Evolutionary conservation across 495 filamentous ascomycete species (phyloP), one percentile per base, ranked within the genome.

Genomic region (Penicillium paradoxum): DNA sequence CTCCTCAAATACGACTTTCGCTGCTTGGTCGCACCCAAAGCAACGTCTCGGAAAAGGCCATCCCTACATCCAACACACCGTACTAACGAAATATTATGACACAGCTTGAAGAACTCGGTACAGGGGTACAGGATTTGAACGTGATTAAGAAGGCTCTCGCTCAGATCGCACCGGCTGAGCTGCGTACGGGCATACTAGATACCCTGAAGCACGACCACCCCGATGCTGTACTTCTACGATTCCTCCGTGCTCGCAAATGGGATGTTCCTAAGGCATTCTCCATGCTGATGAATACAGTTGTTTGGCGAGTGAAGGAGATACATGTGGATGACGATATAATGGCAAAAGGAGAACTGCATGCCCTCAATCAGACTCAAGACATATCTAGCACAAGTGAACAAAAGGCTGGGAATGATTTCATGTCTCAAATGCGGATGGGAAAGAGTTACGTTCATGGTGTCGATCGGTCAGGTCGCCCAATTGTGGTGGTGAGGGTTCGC

Each of bases 151-250:
- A 71, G 7, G 27, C 62, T 0, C 48, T 73, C 14, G 49, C 62
- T 0, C 27, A 59, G 42, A 77, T 86, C 30, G 71, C 82, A 3
- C 86, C 89, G 2, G 83, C 86, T 55, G 78, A 84, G 44, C 77
- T 97, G 49, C 80, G 90, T 19, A 69, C 77, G 17, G 84, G 88
- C 2, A 85, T 96, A 63, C 89, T 93, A 82, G 77, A 77, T 47
- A 91, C 91, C 82, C 79, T 90, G 36, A 96, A 96, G 74, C 86
- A 90, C 62, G 92, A 97, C 62, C 81, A 95, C 64, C 93, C 93
- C 0, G 93, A 98, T 66, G 88, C 79, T 1, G 74, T 97, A 37
- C 73, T 96, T n/a, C 75, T 97, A 39, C 86, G 93, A 17, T 98
- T 96, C 65, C 73, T 98, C 42, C 80, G 93, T 30, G 93, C 93